Evolutionary conservation across 352 stramenopile genomes (phyloP).

Genomic region (Phytophthora pistaciae): DNA sequence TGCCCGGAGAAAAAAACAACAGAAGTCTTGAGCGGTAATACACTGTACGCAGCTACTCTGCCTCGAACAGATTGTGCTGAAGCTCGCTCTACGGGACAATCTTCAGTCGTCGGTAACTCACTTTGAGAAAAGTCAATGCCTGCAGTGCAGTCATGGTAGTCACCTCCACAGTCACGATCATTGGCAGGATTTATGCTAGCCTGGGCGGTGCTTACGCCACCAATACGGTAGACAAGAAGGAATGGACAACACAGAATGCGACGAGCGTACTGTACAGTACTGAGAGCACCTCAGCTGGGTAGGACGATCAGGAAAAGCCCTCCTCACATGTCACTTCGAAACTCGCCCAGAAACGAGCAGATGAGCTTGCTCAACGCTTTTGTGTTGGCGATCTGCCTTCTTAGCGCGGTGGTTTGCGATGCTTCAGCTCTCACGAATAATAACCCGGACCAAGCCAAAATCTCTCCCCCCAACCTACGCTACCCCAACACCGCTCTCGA

Average conservation of each 20-base stretch:
- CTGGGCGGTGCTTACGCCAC: no score
- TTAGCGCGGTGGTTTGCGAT: neutral
- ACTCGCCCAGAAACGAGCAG: neutral
- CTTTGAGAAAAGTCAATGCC: no score
- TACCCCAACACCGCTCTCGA: neutral
- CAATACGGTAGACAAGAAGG: neutral
- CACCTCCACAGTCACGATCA: no score
- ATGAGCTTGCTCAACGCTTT: neutral
- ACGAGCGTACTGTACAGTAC: neutral
- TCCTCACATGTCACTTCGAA: neutral
- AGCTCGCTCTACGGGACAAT: no score
- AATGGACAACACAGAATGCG: neutral
- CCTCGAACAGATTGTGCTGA: no score
- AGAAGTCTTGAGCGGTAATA: no score
- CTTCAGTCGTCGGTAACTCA: no score
- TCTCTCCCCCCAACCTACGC: neutral
- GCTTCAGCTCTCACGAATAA: neutral
- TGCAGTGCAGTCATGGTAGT: no score
- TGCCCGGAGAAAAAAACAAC: no score
- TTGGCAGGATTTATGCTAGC: no score
- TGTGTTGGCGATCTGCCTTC: neutral
- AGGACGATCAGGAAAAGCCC: neutral
- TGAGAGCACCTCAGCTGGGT: neutral
- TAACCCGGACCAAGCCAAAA: neutral
- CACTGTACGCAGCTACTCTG: no score